phyloP scores from a whole-genome alignment of 768 basidiomycete species.

The Rossbeevera mucosa region DNA sequence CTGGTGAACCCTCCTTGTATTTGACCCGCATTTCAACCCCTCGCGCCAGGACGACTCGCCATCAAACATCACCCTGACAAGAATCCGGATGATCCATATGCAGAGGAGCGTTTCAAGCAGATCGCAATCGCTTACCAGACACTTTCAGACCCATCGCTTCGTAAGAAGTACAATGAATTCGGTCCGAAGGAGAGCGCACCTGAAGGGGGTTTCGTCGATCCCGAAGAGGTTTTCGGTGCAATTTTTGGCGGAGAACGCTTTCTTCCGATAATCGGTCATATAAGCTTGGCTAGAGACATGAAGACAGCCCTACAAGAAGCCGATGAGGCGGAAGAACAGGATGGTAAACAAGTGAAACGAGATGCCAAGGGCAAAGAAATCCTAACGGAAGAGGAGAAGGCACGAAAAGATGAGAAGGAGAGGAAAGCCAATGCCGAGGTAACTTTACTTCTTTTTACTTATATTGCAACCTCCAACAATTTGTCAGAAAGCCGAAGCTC shows the following conservation, averaged over 20 bases:
- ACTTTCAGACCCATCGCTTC: slow-evolving; percentile 68
- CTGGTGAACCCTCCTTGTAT: neutral
- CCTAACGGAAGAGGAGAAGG: slow-evolving; percentile 65
- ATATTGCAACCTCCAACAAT: slow-evolving; percentile 7
- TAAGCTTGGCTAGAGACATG: slow-evolving; percentile 88
- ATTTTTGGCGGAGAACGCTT: slow-evolving; percentile 90
- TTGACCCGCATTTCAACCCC: neutral
- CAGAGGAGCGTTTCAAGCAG: slow-evolving; percentile 85
- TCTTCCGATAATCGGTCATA: slow-evolving; percentile 81
- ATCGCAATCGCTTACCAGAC: slow-evolving; percentile 90
- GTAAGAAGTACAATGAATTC: slow-evolving; percentile 89
- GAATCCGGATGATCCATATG: slow-evolving; percentile 80
- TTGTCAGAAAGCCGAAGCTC: slow-evolving; percentile 69
- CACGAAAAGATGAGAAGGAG: slow-evolving; percentile 69
- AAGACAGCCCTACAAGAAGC: slow-evolving; percentile 88
- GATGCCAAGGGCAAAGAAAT: slow-evolving; percentile 55
- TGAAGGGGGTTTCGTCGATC: slow-evolving; percentile 85
- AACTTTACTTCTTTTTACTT: slow-evolving; percentile 3
- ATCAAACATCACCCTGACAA: slow-evolving; percentile 94
- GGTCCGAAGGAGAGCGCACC: slow-evolving; percentile 77
- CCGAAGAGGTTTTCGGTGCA: slow-evolving; percentile 73
- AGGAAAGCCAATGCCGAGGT: slow-evolving; percentile 67
- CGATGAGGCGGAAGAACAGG: slow-evolving; percentile 58
- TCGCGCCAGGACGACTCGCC: slow-evolving; percentile 61
- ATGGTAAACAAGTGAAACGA: slow-evolving; percentile 37